Conservation (phyloP, 2,329 filamentous ascomycete species). For the Aspergillus ruber region DNA sequence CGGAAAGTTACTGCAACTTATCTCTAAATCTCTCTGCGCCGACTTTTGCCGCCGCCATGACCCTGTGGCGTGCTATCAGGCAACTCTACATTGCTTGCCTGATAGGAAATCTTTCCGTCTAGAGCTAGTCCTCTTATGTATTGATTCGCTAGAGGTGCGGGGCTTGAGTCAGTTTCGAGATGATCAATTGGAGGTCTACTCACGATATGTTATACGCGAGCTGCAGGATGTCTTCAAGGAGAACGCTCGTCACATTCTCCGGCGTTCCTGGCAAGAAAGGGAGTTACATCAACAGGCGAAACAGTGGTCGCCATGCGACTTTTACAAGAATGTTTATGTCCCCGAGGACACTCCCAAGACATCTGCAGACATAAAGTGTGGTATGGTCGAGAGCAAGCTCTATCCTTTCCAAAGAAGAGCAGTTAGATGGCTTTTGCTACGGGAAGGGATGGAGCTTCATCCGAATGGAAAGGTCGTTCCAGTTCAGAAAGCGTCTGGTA, state of each 20-base stretch:
- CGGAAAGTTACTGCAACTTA: conserved; percentile 18
- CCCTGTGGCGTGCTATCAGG: conserved; percentile 27
- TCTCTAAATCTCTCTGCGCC: conserved; percentile 14
- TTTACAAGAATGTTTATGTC: conserved; percentile 44
- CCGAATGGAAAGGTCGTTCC: conserved; percentile 24
- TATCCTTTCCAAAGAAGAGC: conserved; percentile 45
- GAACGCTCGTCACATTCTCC: background rate
- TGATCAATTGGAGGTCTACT: conserved; percentile 17
- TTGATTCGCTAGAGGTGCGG: conserved; percentile 24
- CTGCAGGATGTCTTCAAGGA: conserved; percentile 3
- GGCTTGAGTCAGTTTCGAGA: conserved; percentile 12
- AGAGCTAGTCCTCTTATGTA: conserved; percentile 30
- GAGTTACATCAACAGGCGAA: background rate
- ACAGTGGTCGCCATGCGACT: conserved; percentile 35
- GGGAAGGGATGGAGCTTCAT: conserved; percentile 35
- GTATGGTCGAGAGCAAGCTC: conserved; percentile 32
- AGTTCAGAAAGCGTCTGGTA: conserved; percentile 3
- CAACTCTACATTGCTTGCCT: conserved; percentile 15
- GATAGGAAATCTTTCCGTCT: conserved; percentile 19
- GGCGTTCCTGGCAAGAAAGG: background rate
- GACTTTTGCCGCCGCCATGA: conserved; percentile 19
- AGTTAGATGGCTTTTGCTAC: conserved; percentile 40
- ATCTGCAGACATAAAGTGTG: conserved; percentile 30
- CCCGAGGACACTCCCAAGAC: conserved; percentile 27
- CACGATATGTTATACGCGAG: conserved; percentile 23